Base-by-base conservation (phyloP, 208 protist species). In the Acanthamoeba sp. region DNA sequence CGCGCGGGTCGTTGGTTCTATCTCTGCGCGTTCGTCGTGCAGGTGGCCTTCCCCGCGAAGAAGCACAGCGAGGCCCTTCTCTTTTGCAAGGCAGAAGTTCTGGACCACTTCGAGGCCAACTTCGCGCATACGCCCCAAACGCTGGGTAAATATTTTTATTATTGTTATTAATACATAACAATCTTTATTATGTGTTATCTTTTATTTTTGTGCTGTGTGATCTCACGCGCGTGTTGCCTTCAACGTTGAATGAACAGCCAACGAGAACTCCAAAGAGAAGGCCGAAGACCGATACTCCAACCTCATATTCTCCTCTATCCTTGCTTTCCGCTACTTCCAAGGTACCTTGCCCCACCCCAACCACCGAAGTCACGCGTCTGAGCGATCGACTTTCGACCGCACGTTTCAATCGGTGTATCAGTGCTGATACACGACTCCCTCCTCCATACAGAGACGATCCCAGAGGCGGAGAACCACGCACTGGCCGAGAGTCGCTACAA, bases 61-160 rank as follows among this genome's bases (percentile, higher is more conserved):
- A 93, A 93, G 69, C 90, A 93, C 69, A 82, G 90, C 45, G 90
- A 93, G 84, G 90, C 40, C 4, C 29, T 93, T 3, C 42, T 84
- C 6, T 93, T 93, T 29, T 93, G 90, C 12, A 93, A 93, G 42
- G n/a, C 59, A 6, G 90, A 93, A 4, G 20, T 93, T 32, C 42
- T 93, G 20, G 59, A 76, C n/a, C 90, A 82, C 52, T 55, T 93
- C 16, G 66, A 52, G 45, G 18, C 36, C 50, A 93, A 93, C 71
- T 93, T 93, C 42, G 42, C 90, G 4, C 90, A 85, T 9, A 93
- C 90, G 1, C 59, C 69, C 22, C 59, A 93, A 40, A 93, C 62
- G 10, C 45, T 93, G 10, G 90, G 90, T 84, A 82, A 12, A 9
- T 14, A 40, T 29, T n/a, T 55, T 36, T 78, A 29, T 18, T 34